Conservation (phyloP, 495 filamentous ascomycete species). For the Recurvomyces mirabilis region DNA sequence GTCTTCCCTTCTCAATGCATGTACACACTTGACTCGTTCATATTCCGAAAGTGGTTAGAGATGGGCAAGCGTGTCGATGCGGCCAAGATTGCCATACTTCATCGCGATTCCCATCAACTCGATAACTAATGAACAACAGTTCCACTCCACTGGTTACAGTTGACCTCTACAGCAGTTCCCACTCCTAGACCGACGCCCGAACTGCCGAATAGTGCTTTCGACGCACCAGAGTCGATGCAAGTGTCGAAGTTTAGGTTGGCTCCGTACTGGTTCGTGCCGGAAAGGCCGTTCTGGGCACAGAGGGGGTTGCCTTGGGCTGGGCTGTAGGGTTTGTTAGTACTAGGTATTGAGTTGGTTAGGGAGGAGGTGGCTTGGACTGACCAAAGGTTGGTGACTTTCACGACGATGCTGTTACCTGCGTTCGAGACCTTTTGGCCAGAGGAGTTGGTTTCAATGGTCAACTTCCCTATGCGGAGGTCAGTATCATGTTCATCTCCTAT, state of each 20-base stretch:
- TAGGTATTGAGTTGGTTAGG: too few relatives aligned
- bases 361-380: too few relatives aligned
- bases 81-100: too few relatives aligned
- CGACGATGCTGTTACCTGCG: conserved; percentile 23
- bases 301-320: conserved; percentile 26
- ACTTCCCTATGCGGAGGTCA: too few relatives aligned
- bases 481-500: too few relatives aligned
- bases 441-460: conserved; percentile 23
- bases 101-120: too few relatives aligned
- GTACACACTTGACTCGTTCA: too few relatives aligned
- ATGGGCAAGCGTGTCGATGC: too few relatives aligned
- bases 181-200: conserved; percentile 25
- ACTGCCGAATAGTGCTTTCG: conserved; percentile 27
- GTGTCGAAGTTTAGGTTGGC: conserved; percentile 33
- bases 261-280: conserved; percentile 28
- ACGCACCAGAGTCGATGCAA: conserved; percentile 29
- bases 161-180: conserved; percentile 25
- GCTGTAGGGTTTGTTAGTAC: too few relatives aligned
- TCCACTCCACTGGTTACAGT: conserved; percentile 18
- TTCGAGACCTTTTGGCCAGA: conserved; percentile 19
- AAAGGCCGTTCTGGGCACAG: conserved; percentile 24
- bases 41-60: too few relatives aligned
- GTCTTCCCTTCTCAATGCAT: too few relatives aligned
- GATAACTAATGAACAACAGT: conserved; percentile 8
- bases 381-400: conserved; percentile 32